A percentile compares a stretch with the other conserved stretches of the same genome.
phyloP scores from a whole-genome alignment of 2,329 filamentous ascomycete species.

The Colletotrichum plurivorum region DNA sequence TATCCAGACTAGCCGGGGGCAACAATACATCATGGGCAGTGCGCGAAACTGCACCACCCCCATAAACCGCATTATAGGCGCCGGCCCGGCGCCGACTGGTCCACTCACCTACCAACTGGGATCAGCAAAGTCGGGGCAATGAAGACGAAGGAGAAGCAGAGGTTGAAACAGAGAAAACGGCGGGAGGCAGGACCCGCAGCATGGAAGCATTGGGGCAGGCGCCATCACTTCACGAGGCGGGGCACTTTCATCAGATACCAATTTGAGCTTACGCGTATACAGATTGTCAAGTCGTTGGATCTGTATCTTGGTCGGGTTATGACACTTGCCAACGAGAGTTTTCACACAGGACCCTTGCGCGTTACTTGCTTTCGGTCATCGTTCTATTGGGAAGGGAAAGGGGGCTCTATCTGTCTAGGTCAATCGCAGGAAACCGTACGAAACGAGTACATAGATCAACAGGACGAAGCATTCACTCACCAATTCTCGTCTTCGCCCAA shows the following conservation, averaged over 20 bases:
- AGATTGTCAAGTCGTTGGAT: conserved; percentile 38
- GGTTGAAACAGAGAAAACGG: conserved; percentile 21
- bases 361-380: conserved; percentile 28
- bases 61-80: not conserved
- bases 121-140: conserved; percentile 1
- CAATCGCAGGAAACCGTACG: conserved; percentile 21
- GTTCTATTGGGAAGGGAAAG: conserved; percentile 26
- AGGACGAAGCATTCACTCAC: conserved; percentile 36
- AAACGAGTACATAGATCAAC: conserved; percentile 38
- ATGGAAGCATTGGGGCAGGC: conserved; percentile 32
- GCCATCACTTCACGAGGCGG: conserved; percentile 37
- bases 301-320: conserved; percentile 28
- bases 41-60: conserved; percentile 6
- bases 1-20: conserved; percentile 6
- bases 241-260: conserved; percentile 39
- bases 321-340: conserved; percentile 27
- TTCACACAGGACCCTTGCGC: conserved; percentile 20
- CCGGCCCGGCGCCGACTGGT: conserved; percentile 13
- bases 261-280: conserved; percentile 40
- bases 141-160: conserved; percentile 7
- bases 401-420: conserved; percentile 32
- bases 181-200: conserved; percentile 17
- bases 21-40: conserved; percentile 19
- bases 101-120: conserved; percentile 2
- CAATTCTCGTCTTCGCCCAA: not conserved